Base-by-base conservation (phyloP, 2,329 filamentous ascomycete species). In the Penicillium sumatraense region DNA sequence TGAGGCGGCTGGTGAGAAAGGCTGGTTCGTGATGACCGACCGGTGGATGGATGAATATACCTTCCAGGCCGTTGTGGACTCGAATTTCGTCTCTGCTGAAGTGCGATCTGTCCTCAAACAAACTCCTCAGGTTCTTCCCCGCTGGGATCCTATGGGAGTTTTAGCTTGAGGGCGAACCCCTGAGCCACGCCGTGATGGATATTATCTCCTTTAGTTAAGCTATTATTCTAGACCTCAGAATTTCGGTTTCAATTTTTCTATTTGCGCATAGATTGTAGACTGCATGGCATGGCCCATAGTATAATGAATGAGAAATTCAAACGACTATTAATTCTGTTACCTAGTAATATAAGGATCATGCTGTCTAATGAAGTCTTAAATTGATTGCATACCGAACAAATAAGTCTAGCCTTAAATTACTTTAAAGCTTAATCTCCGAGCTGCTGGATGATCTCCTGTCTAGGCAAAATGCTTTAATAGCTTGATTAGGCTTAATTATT, bases 21-120 rank as follows among this genome's bases (percentile, higher is more conserved):
- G 92, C 0, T 96, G 90, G 83, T 95, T 95, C 69, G 89, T 96
- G 58, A 96, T 96, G 91, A 89, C 82, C 57, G 91, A 96, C 74
- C 78, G 79, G 18, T 90, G 88, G 88, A 87, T 90, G 84, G 86
- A 89, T 58, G 81, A 90, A 75, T 96, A 92, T 76, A 86, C 89
- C 40, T 96, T 93, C 70, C 91, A 96, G 79, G 90, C 89, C 7
- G 91, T 96, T 13, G 86, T 96, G 5, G 90, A 96, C 69, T 87
- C 88, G 0, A 81, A 80, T 13, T 87, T 89, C 67, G 79, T 89
- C 50, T 79, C 78, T 51, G 82, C 84, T 66, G 85, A 89, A 64
- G 80, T 95, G 10, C 80, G 80, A 56, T 88, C 91, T 65, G 84
- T 95, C 21, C 73, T 93, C 49, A 82, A 85, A 61, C 83, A 89